These are phyloP conservation scores for Bullera alba DNA, from an alignment of 768 basidiomycete genomes.

Conservation along the genomic window DNA sequence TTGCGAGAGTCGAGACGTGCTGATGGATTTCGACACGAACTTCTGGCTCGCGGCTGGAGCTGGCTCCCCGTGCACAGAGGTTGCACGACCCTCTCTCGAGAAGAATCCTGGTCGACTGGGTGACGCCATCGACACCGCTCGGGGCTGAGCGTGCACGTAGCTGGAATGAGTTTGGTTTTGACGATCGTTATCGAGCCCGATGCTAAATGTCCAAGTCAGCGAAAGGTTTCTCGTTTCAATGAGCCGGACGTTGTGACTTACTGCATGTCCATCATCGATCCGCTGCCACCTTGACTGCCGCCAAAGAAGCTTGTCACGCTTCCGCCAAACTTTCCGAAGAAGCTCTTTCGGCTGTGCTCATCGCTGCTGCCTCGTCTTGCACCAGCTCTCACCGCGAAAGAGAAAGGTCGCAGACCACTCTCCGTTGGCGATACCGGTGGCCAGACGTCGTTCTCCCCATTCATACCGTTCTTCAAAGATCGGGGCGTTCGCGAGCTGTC, in stretches of 20 bases:
- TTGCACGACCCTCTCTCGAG: constrained; percentile 26
- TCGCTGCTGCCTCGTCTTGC: constrained; percentile 28
- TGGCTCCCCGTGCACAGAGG: constrained; percentile 15
- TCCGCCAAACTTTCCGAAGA: constrained; percentile 42
- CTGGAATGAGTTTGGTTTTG: constrained; percentile 19
- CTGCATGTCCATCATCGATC: constrained; percentile 49
- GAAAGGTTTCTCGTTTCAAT: no score
- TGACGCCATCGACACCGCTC: constrained; percentile 41
- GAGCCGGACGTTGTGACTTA: no score
- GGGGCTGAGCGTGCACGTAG: constrained; percentile 30
- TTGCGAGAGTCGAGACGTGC: constrained; percentile 26
- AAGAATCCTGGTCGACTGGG: constrained; percentile 42
- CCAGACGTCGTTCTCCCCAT: constrained; percentile 28
- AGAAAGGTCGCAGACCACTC: constrained; percentile 42
- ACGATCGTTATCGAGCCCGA: constrained; percentile 44
- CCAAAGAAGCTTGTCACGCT: constrained; percentile 46
- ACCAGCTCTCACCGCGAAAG: constrained; percentile 47
- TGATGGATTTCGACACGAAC: constrained; percentile 3
- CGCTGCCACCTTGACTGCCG: constrained; percentile 46
- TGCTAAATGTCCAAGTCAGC: constrained; percentile 22
- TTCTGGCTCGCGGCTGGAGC: background rate
- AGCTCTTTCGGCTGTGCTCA: constrained; percentile 34
- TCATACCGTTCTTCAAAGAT: background rate
- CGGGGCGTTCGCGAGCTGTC: background rate
- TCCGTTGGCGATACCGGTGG: constrained; percentile 22